Percentiles rank a stretch among this genome's conserved stretches.
Conservation (phyloP, 2,329 filamentous ascomycete species). For the Rugonectria rugulosa region DNA sequence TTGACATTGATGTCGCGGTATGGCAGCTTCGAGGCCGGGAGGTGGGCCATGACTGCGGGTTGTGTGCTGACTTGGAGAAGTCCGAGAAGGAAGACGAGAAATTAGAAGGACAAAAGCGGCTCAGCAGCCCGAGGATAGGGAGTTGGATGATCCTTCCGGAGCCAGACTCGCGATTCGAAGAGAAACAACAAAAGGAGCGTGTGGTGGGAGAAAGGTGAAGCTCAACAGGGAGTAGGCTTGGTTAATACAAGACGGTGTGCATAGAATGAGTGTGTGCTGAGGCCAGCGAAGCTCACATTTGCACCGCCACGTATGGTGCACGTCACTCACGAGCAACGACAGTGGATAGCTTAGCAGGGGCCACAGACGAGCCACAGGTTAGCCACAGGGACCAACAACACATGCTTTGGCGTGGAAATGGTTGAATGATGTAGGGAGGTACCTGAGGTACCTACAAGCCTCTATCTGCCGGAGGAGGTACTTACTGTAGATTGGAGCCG, state of each 20-base stretch:
- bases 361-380: constrained; percentile 11
- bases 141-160: too few species aligned
- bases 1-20: constrained; percentile 98
- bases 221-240: constrained; percentile 29
- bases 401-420: too few species aligned
- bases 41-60: constrained; percentile 46
- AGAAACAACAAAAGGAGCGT: constrained; percentile 34
- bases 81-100: constrained; percentile 8
- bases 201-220: constrained; percentile 31
- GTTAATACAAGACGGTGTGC: constrained; percentile 16
- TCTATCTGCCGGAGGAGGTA: too few species aligned
- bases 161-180: constrained; percentile 9
- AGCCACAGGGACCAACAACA: too few species aligned
- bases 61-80: constrained; percentile 22
- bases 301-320: constrained; percentile 37
- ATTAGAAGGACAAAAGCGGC: constrained; percentile 11
- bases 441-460: too few species aligned
- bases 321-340: constrained; percentile 7
- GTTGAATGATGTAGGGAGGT: too few species aligned
- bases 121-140: not conserved
- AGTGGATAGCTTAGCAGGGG: constrained; percentile 1
- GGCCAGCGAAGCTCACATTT: constrained; percentile 39
- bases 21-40: constrained; percentile 60
- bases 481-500: too few species aligned
- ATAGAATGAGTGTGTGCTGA: constrained; percentile 27